A percentile compares a stretch with the other conserved stretches of the same genome.
These are phyloP conservation scores for Bipolaris bicolor DNA, from an alignment of 2,329 filamentous ascomycete genomes.

Conservation along the genomic window DNA sequence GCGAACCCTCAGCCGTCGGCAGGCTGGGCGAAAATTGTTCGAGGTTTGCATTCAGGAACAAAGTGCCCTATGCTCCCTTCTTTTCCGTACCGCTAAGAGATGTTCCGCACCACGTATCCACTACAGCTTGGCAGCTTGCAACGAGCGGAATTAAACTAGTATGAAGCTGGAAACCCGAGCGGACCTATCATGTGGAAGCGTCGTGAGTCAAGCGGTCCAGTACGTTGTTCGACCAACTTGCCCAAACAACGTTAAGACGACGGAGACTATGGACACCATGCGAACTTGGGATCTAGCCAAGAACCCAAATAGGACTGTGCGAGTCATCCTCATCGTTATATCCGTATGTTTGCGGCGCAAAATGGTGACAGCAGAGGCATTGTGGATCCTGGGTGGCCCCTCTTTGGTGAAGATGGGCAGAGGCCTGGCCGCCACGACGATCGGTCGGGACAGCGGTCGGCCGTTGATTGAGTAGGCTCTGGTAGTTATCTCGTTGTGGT, in stretches of 20 bases:
- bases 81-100: slow-evolving; percentile 3
- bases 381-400: slow-evolving; percentile 17
- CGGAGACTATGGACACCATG: background rate
- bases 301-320: background rate
- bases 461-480: slow-evolving; percentile 4
- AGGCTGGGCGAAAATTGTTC: slow-evolving; percentile 9
- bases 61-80: slow-evolving; percentile 2
- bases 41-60: slow-evolving; percentile 17
- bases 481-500: background rate
- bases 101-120: slow-evolving; percentile 12
- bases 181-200: background rate
- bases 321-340: slow-evolving; percentile 16
- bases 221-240: slow-evolving; percentile 9
- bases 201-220: slow-evolving; percentile 15
- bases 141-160: slow-evolving; percentile 3
- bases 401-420: slow-evolving; percentile 5
- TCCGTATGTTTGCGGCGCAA: slow-evolving; percentile 11
- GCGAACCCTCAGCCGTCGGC: background rate
- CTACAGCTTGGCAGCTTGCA: slow-evolving; percentile 5
- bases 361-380: slow-evolving; percentile 9
- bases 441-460: slow-evolving; percentile 3
- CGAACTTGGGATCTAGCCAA: background rate
- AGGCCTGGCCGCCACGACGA: background rate
- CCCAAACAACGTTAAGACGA: background rate
- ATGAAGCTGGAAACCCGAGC: background rate